These are phyloP conservation scores for Gossypium sturtianum DNA, from an alignment of 345 rosid species.

Conservation along the genomic window DNA sequence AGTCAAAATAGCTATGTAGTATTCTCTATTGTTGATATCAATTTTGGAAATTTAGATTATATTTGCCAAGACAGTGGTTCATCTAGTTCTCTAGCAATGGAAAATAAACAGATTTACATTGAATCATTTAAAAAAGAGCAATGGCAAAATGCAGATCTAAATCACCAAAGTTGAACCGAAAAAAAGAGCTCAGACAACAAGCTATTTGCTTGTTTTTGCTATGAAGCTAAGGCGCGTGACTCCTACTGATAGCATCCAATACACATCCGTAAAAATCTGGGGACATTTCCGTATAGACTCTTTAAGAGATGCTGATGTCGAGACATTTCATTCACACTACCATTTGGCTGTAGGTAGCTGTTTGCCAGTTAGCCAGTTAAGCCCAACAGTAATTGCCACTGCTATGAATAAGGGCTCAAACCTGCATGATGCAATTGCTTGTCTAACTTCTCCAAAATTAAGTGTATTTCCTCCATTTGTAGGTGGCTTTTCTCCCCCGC, in stretches of 20 bases:
- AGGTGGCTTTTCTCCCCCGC: slow-evolving; percentile 31
- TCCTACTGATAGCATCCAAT: neutral
- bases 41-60: neutral
- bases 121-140: neutral
- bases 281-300: neutral
- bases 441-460: slow-evolving; percentile 23
- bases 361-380: neutral
- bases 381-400: neutral
- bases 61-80: neutral
- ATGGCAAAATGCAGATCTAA: neutral
- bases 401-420: neutral
- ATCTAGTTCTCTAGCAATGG: neutral
- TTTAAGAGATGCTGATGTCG: neutral
- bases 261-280: neutral
- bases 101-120: neutral
- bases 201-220: neutral
- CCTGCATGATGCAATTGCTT: slow-evolving; percentile 15
- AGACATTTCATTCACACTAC: neutral
- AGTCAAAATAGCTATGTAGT: neutral
- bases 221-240: neutral
- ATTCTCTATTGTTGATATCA: neutral
- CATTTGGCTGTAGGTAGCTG: neutral
- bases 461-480: slow-evolving; percentile 18
- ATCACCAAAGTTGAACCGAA: neutral
- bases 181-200: neutral